Evolutionary conservation across 2,329 filamentous ascomycete species (phyloP).

Genomic region (Neopestalotiopsis sp.): DNA sequence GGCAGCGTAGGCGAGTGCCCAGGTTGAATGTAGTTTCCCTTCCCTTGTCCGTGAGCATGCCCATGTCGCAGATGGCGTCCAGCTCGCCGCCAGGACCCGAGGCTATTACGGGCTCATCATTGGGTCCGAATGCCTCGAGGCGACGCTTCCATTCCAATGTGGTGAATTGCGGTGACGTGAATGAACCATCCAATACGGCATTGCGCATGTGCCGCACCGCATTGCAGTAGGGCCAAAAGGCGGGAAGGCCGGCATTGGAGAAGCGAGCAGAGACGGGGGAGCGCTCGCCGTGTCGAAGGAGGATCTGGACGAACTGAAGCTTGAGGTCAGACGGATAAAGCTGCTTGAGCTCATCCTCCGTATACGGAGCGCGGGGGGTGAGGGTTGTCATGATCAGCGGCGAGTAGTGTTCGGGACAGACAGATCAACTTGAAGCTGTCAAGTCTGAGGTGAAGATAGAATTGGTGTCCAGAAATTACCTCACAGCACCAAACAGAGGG

Average conservation of each 20-base stretch:
- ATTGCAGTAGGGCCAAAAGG: slow-evolving; percentile 90
- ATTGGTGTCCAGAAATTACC: not conserved
- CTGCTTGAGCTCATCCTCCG: slow-evolving; percentile 75
- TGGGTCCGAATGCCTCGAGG: slow-evolving; percentile 79
- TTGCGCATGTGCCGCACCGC: slow-evolving; percentile 72
- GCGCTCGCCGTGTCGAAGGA: slow-evolving; percentile 80
- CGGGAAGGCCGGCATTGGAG: slow-evolving; percentile 71
- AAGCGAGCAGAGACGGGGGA: slow-evolving; percentile 90
- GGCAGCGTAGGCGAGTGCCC: slow-evolving; percentile 69
- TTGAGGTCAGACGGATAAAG: slow-evolving; percentile 84
- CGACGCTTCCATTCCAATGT: slow-evolving; percentile 70
- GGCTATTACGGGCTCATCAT: slow-evolving; percentile 74
- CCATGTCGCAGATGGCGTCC: slow-evolving; percentile 81
- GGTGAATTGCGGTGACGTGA: slow-evolving; percentile 42
- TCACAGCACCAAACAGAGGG: not conserved
- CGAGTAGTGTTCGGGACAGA: not conserved
- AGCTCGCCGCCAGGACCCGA: slow-evolving; percentile 70
- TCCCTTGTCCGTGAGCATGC: slow-evolving; percentile 78
- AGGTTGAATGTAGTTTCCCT: slow-evolving; percentile 74
- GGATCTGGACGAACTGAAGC: slow-evolving; percentile 88
- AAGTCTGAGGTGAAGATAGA: not conserved
- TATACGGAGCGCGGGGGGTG: slow-evolving; percentile 76
- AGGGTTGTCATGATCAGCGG: slow-evolving; percentile 74
- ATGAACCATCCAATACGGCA: slow-evolving; percentile 50
- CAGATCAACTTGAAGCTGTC: not conserved